Base-by-base conservation (phyloP, 2,329 filamentous ascomycete genomes). In the Clarireedia monteithiana region DNA sequence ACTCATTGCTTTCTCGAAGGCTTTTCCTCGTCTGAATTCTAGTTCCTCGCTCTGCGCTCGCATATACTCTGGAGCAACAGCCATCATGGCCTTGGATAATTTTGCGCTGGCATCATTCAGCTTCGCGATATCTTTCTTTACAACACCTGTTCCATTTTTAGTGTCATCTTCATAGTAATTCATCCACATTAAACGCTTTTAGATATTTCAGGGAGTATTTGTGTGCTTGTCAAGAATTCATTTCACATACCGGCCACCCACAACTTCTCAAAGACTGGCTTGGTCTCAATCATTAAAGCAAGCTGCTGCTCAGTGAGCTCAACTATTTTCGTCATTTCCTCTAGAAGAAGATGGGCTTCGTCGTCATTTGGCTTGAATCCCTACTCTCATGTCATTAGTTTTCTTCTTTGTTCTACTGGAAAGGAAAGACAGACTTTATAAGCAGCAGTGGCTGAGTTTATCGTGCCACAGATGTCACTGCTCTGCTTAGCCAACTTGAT, bases 231-330 rank as follows among this genome's bases (percentile, higher is more conserved):
- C 26, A 20, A 5, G 6, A 50, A 27, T 12, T 34, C 30, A 4
- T 34, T 12, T 24, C 39, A 42, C 38, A 2, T 45, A 52, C 50
- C 50, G n/a, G 39, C 17, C 15, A 52, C 40, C 50, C 50, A 52
- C 12, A 52, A 38, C 12, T 38, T 52, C 6, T 52, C 50, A 46
- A 52, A 52, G 4, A 45, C 50, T 1, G 50, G 50, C 45, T 52
- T 52, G 1, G 17, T 46, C n/a, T 38, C 39, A 5, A 24, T 15
- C 12, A 52, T 30, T 14, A 52, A 17, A 3, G 26, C 34, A 12
- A 52, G 40, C 38, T 52, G 50, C 5, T 12, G 20, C 40, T 52
- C 50, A 14, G 50, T 52, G 6, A 36, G 5, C 15, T 36, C 40
- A 5, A 52, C 12, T 15, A 52, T 23, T 36, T 36, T 26, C 0